Evolutionary conservation across 306 rosid species (phyloP).

Genomic region (Neltuma alba): DNA sequence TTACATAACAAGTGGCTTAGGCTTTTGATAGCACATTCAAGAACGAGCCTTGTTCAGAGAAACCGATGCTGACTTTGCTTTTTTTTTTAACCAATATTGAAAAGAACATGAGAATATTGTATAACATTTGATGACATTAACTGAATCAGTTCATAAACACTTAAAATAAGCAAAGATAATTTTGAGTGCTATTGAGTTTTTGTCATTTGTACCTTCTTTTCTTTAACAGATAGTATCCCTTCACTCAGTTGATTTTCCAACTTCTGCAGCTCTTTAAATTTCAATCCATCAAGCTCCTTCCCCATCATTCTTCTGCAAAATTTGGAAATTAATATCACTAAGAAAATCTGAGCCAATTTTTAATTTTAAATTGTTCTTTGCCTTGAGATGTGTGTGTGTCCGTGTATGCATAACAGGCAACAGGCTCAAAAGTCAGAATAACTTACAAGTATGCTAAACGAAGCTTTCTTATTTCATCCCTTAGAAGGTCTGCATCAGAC

Average conservation of each 20-base stretch:
- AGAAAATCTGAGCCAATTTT: not conserved
- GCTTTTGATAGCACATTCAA: not conserved
- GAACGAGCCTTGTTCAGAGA: not conserved
- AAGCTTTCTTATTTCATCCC: conserved; percentile 52
- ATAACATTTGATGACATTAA: not conserved
- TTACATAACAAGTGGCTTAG: not conserved
- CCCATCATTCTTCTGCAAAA: conserved; percentile 65
- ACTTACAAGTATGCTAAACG: conserved; percentile 60
- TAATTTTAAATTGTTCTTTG: too few relatives aligned
- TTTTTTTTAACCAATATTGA: not conserved
- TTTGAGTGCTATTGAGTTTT: not conserved
- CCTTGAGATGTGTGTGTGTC: not conserved
- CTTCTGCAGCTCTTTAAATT: conserved; percentile 54
- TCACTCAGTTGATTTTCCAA: conserved; percentile 63
- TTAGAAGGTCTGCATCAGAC: conserved; percentile 33
- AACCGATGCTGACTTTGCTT: not conserved
- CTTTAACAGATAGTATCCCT: conserved; percentile 58
- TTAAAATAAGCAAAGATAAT: not conserved
- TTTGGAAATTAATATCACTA: not conserved
- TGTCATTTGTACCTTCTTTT: conserved; percentile 57
- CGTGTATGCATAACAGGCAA: not conserved
- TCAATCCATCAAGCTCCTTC: conserved; percentile 68
- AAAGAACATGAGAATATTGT: not conserved
- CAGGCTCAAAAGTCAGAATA: not conserved
- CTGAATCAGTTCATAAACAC: not conserved